Conservation (phyloP, 345 rosid genomes). For the Populus euphratica region DNA sequence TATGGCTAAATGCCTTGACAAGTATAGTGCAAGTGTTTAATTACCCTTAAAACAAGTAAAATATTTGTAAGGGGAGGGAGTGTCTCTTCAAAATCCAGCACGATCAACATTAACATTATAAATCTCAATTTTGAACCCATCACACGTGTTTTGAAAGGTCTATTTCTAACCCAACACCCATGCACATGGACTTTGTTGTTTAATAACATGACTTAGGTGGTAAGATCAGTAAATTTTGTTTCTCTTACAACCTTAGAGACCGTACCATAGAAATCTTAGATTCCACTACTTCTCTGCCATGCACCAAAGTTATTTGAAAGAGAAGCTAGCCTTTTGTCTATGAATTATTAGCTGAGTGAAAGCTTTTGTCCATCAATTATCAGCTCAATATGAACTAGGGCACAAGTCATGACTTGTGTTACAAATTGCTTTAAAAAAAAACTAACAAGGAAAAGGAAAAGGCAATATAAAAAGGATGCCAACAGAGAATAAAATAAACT, state of each 20-base stretch:
- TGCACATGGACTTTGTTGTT: neutral
- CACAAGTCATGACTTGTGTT: neutral
- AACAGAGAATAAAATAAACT: neutral
- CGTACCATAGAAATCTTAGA: neutral
- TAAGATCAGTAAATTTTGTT: too few relatives aligned
- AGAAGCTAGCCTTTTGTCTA: constrained; percentile 14
- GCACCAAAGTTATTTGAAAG: neutral
- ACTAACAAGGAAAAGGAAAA: neutral
- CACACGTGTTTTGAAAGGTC: constrained; percentile 2
- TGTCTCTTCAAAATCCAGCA: neutral
- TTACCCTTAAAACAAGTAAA: neutral
- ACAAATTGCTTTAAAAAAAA: neutral
- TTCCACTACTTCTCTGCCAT: neutral
- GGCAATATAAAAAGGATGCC: neutral
- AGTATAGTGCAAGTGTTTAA: neutral
- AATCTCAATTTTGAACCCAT: constrained; percentile 9
- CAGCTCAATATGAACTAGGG: constrained; percentile 3
- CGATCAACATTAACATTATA: neutral
- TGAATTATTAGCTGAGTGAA: constrained; percentile 18
- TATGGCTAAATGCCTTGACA: neutral
- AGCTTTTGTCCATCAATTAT: constrained; percentile 28
- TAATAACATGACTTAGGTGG: neutral
- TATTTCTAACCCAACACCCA: constrained; percentile 18
- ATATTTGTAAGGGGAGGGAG: neutral
- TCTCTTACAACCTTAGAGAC: neutral